These are phyloP conservation scores for Austroboletus eburneus DNA, from an alignment of 768 basidiomycete species.

Conservation along the genomic window DNA sequence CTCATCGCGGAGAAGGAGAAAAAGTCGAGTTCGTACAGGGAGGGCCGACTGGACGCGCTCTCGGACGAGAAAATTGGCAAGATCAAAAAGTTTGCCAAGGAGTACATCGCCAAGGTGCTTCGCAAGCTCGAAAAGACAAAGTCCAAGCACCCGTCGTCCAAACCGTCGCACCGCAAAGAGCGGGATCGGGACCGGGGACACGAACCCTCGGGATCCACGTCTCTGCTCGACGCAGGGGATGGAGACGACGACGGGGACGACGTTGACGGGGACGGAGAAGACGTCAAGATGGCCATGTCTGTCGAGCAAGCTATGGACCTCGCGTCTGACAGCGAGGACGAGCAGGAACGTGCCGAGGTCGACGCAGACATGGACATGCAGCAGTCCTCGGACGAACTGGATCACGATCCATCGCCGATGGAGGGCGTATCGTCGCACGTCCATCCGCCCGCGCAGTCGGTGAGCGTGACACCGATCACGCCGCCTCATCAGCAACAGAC, in stretches of 20 bases:
- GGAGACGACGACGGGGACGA: slow-evolving; percentile 8
- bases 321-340: slow-evolving; percentile 34
- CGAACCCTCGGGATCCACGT: slow-evolving; percentile 12
- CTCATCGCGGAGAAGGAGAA: slow-evolving; percentile 94
- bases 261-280: slow-evolving; percentile 22
- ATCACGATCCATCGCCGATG: slow-evolving; percentile 31
- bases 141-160: slow-evolving; percentile 23
- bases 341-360: slow-evolving; percentile 5
- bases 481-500: slow-evolving; percentile 23
- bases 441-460: slow-evolving; percentile 23
- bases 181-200: slow-evolving; percentile 6
- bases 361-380: slow-evolving; percentile 22
- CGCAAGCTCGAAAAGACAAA: slow-evolving; percentile 54
- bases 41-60: slow-evolving; percentile 67
- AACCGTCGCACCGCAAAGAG: slow-evolving; percentile 5
- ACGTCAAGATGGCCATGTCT: slow-evolving; percentile 34
- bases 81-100: slow-evolving; percentile 91
- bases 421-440: slow-evolving; percentile 28
- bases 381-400: slow-evolving; percentile 27
- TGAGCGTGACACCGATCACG: slow-evolving; percentile 30
- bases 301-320: slow-evolving; percentile 46
- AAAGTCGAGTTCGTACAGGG: slow-evolving; percentile 75
- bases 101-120: slow-evolving; percentile 80
- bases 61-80: slow-evolving; percentile 84
- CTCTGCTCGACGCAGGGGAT: slow-evolving; percentile 9